These are phyloP conservation scores for Quercus tomentella DNA, from an alignment of 331 rosid species.

Conservation along the genomic window DNA sequence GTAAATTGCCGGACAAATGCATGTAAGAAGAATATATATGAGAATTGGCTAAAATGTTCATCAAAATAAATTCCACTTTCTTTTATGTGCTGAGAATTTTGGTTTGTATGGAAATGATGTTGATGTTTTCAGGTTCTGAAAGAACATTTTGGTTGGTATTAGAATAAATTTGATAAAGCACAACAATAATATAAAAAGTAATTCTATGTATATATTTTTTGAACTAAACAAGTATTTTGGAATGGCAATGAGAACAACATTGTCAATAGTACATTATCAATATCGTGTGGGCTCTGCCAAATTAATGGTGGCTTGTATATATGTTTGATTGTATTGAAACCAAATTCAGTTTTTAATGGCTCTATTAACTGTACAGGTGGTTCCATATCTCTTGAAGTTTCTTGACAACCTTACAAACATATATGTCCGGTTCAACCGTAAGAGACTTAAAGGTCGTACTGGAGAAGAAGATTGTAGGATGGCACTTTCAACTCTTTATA, in stretches of 20 bases:
- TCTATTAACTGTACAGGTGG: conserved; percentile 57
- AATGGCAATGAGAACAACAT: not conserved
- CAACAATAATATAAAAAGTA: not conserved
- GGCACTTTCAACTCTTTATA: conserved; percentile 88
- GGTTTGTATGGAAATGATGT: not conserved
- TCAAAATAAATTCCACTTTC: not conserved
- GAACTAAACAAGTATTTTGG: not conserved
- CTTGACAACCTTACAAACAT: conserved; percentile 94
- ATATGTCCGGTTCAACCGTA: conserved; percentile 92
- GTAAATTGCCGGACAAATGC: not conserved
- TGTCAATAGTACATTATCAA: not conserved
- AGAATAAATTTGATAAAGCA: not conserved
- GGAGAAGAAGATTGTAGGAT: conserved; percentile 90
- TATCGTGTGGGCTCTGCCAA: not conserved
- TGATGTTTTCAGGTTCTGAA: not conserved
- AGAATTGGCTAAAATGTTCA: not conserved
- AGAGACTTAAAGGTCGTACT: conserved; percentile 96
- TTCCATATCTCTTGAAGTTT: conserved; percentile 89
- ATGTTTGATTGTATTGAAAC: not conserved
- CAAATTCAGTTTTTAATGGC: not conserved
- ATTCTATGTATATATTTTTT: not conserved
- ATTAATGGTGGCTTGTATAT: too few relatives aligned
- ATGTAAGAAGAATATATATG: not conserved
- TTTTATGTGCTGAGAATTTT: not conserved
- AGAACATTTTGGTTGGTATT: not conserved